Conservation (phyloP, 163 green algal species). For the Chlamydomonas reinhardtii region DNA sequence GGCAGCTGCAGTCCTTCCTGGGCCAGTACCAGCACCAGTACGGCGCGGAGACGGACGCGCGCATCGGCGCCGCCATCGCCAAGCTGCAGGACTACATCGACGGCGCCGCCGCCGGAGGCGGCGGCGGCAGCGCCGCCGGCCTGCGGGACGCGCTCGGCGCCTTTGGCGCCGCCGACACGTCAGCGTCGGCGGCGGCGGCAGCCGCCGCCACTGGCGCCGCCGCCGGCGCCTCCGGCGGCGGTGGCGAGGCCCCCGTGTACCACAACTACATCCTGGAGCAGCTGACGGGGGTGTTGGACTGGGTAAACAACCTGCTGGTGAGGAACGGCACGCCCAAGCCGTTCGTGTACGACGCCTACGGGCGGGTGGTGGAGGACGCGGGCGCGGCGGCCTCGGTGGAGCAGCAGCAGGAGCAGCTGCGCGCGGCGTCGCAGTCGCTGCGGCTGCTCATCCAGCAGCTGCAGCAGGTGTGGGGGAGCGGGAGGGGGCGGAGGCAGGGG, state of each 20-base stretch:
- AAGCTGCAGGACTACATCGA: constrained; percentile 41
- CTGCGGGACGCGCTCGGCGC: background rate
- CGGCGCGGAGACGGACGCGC: constrained; percentile 37
- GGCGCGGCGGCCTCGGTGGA: background rate
- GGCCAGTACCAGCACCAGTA: constrained; percentile 34
- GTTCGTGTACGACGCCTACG: constrained; percentile 33
- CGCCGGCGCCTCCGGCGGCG: background rate
- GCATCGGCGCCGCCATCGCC: constrained; percentile 15
- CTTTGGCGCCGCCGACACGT: too few relatives aligned
- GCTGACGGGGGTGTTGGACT: constrained; percentile 42
- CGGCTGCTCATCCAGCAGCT: constrained; percentile 41
- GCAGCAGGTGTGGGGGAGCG: constrained; percentile 3
- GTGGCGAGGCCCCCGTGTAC: background rate
- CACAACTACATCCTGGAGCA: constrained; percentile 53
- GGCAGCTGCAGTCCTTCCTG: constrained; percentile 45
- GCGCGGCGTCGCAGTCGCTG: constrained; percentile 31
- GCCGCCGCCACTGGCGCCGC: background rate
- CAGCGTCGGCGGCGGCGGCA: background rate
- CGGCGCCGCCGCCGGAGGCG: background rate
- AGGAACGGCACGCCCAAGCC: constrained; percentile 14
- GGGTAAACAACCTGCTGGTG: constrained; percentile 37
- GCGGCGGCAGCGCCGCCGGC: background rate
- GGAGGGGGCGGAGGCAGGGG: too few relatives aligned
- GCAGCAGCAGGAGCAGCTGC: constrained; percentile 48
- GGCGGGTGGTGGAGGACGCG: background rate